A percentile compares a stretch with the other conserved stretches of the same genome.
Conservation (phyloP, 768 basidiomycete species). For the Pulveroboletus sp. region DNA sequence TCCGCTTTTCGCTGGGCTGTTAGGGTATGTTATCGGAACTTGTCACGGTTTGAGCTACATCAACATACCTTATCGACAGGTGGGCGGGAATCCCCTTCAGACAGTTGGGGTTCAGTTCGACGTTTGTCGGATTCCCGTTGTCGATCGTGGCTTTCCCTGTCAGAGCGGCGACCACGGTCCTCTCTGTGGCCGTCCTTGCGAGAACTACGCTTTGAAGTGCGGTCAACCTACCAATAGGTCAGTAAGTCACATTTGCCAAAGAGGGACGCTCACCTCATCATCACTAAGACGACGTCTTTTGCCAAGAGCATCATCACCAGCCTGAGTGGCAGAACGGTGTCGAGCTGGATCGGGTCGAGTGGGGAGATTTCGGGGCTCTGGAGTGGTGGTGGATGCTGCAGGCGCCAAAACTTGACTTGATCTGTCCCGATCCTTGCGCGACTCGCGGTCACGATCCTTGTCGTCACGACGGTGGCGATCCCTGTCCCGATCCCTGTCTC, state of each 20-base stretch:
- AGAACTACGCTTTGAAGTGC: constrained; percentile 74
- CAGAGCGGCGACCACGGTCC: constrained; percentile 62
- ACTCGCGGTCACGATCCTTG: constrained; percentile 61
- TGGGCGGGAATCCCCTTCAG: constrained; percentile 46
- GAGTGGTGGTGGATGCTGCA: constrained; percentile 24
- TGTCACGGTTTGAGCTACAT: neutral
- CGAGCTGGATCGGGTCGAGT: constrained; percentile 56
- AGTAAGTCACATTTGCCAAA: constrained; percentile 3
- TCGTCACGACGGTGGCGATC: constrained; percentile 53
- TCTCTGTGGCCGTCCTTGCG: constrained; percentile 76
- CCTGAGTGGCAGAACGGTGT: constrained; percentile 43
- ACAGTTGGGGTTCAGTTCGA: constrained; percentile 54
- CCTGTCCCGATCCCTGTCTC: constrained; percentile 40
- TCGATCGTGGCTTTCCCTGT: constrained; percentile 67
- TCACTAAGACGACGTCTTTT: constrained; percentile 67
- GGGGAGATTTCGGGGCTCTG: constrained; percentile 54
- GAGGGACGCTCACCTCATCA: constrained; percentile 57
- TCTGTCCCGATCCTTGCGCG: constrained; percentile 56
- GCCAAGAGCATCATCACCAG: constrained; percentile 61
- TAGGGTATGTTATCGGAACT: constrained; percentile 5
- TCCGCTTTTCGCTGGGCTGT: constrained; percentile 51
- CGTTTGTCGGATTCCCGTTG: constrained; percentile 65
- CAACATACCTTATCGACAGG: constrained; percentile 59
- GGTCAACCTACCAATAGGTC: constrained; percentile 50
- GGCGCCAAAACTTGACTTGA: constrained; percentile 33